Base-by-base conservation (phyloP, 495 filamentous ascomycete genomes). In the Penicillium pulvis region DNA sequence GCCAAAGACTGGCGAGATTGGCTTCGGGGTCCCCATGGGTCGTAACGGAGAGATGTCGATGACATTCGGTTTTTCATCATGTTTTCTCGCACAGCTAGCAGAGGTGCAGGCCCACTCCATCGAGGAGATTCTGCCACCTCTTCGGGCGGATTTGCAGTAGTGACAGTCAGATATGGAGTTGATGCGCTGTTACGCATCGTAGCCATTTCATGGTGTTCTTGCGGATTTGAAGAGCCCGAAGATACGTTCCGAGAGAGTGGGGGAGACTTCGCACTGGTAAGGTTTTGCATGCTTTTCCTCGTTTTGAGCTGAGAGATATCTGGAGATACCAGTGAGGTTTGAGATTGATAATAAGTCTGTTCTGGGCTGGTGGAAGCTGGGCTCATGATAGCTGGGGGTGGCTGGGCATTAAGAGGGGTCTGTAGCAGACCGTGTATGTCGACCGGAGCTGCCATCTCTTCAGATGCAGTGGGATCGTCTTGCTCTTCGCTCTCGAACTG, bases 341-440 rank as follows among this genome's bases (percentile, higher is more conserved):
- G 24, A 5, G 64, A 66, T 28, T 46, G 36, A 35, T 47, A 64
- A 30, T 55, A 65, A 36, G 42, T 45, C 8, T 70, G 63, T 31
- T 64, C 62, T 19, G 65, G 53, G 16, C 46, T 53, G 8, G 55
- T 51, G 6, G 55, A 44, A 24, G 49, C 53, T 31, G 65, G 64
- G 19, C 65, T 69, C 30, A 74, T 70, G 7, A 72, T 54, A 35
- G 71, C 67, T 41, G 75, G 75, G n/a, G 70, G 72, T 28, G 68
- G 73, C 23, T 70, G 65, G 12, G 71, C 75, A 48, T 69, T 83
- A 43, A 85, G 75, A 1, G 88, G 74, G n/a, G 88, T 92, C 66
- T 89, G 87, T 57, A 89, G 83, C 20, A 93, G 80, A 58, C 86
- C 83, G 6, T 82, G 72, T 7, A 92, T 68, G 58, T 89, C 76